Base-by-base conservation (phyloP, 176 grass and related monocot genomes). In the Microstegium vimineum region DNA sequence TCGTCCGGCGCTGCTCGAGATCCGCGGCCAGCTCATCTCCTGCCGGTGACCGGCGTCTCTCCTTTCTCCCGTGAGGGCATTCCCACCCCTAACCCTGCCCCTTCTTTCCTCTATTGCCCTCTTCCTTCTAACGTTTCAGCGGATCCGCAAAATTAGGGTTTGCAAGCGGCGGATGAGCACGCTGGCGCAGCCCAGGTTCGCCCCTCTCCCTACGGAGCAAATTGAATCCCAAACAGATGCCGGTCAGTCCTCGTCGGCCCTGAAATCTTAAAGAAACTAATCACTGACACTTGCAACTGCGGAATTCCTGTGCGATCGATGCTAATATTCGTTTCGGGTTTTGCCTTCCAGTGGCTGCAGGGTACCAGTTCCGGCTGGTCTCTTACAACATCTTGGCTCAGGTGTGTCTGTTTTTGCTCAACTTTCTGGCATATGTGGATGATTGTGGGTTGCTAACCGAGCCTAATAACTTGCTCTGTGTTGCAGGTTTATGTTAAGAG, bases 371-470 rank as follows among this genome's bases (percentile, higher is more conserved):
- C 83, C 70, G 92, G 31, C 66, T 98, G 59, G 89, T 98, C 41
- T 94, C 95, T 11, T 98, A 98, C 75, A 98, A 98, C 77, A 93
- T 98, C 73, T 84, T 98, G 63, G 95, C 95, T 8, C 95, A 98
- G 95, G 92, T 97, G 89, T 49, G 84, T 2, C 1, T 6, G 32
- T 46, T 13, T 63, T 82, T 84, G 3, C 62, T 51, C 76, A 31
- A 18, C 6, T 25, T 77, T 76, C 10, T 27, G 72, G n/a, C 5
- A 20, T 52, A 27, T 23, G 25, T 57, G 42, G 30, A 43, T 62
- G 18, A 17, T 69, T 3, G 61, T 64, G 73, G 5, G 4, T 63
- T 62, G 65, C 36, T 32, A 47, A 45, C 4, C 4, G 49, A 17
- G 1, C 4, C 75, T 74, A 60, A 61, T 33, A 17, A 71, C 71